Evolutionary conservation across 345 rosid genomes (phyloP).

Genomic region (Bruguiera parviflora): DNA sequence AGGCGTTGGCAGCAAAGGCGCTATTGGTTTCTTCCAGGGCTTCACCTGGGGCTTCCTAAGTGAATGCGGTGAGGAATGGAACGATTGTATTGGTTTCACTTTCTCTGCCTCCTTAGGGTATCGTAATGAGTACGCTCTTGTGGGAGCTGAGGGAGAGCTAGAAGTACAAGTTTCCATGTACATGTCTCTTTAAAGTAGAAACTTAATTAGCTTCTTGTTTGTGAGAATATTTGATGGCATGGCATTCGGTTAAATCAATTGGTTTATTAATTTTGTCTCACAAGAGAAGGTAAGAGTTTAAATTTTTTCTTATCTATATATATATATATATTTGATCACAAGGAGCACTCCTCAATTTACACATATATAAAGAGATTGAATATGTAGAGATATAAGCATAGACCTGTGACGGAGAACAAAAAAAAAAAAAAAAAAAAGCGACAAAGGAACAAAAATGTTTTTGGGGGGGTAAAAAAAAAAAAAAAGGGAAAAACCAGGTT

Average conservation of each 20-base stretch:
- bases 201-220: neutral
- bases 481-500: neutral
- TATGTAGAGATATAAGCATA: too few species aligned
- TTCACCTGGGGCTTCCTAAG: constrained; percentile 49
- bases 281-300: too few species aligned
- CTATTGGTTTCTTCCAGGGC: constrained; percentile 60
- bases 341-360: neutral
- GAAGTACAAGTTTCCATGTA: constrained; percentile 34
- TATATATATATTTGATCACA: neutral
- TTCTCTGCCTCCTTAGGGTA: constrained; percentile 12
- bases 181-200: neutral
- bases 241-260: too few species aligned
- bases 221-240: neutral
- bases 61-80: constrained; percentile 46
- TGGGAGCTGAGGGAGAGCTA: constrained; percentile 19
- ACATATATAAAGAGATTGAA: neutral
- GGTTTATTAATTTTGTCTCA: too few species aligned
- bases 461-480: neutral
- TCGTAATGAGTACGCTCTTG: neutral
- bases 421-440: constrained; percentile 2
- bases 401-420: too few species aligned
- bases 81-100: constrained; percentile 16
- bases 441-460: neutral
- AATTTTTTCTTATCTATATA: too few species aligned
- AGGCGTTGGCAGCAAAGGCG: constrained; percentile 56